Evolutionary conservation across 768 basidiomycete species (phyloP), one percentile per base, ranked within the genome.

Genomic region (Boletus insuetus): DNA sequence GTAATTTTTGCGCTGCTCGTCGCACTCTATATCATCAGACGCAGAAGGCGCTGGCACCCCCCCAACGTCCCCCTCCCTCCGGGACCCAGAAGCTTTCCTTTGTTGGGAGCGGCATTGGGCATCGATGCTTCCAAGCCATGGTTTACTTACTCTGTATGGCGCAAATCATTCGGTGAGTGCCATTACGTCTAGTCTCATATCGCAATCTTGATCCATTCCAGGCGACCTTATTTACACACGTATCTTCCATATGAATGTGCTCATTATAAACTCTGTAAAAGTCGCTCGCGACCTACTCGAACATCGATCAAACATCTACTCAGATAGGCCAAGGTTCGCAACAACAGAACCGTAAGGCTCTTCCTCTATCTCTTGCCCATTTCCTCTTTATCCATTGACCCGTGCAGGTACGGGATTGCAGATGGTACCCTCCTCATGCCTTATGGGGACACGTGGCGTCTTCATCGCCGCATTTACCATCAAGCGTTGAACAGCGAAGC

Each of bases 51-150:
- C 29, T 44, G 35, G 14, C 47, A 31, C 13, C 46, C 42, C 4
- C 32, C 19, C 12, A 51, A 51, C 8, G n/a, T 43, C 39, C 61
- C 72, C 19, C 71, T 81, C 29, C 79, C 78, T 44, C 79, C 78
- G 37, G 84, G 82, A 19, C 83, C 84, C 6, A 79, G 69, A 62
- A 75, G 78, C 43, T 62, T 83, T 35, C 72, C 72, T 13, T 10
- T 73, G 17, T 31, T 72, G 26, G 72, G 72, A 40, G 59, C 56
- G 16, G 55, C 49, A 19, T 51, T 64, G 26, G 64, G 64, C 22
- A 49, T 74, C n/a, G 62, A 74, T 41, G 14, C 59, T 14, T 56
- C 64, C 14, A 55, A 58, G 6, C 70, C 74, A 19, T 74, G 73
- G 74, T 40, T 61, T 45, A 65, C 72, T n/a, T 75, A 71, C 50